Evolutionary conservation across 495 filamentous ascomycete species (phyloP), one percentile per base, ranked within the genome.

Genomic region (Platismatia glauca): DNA sequence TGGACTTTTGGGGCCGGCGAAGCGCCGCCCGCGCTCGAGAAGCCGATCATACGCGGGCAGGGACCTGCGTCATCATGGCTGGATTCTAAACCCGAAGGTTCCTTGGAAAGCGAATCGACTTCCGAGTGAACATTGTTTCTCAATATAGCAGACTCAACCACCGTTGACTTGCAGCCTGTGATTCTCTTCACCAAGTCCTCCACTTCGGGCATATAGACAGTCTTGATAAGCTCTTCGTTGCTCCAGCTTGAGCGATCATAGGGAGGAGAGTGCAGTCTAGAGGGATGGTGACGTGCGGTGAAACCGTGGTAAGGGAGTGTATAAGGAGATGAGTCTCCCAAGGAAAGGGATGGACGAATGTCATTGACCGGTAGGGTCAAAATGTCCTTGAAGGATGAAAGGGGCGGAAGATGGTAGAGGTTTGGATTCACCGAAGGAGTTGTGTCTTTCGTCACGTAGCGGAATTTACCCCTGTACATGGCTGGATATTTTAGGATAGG

Each of bases 131-230:
- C 15, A 7, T 18, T 4, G 35, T 12, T 38, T 34, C 56, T 15
- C 34, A 58, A 9, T 34, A 58, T 13, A 2, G 24, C 31, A 41
- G 22, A 34, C 27, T 58, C 56, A 16, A 38, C 35, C 18, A 58
- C 35, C 56, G 38, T 37, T 58, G 35, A 37, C 35, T 39, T 43
- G 31, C 31, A 34, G 24, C 56, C 56, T 22, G 56, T 58, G 31
- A 58, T 29, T 38, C 22, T 3, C 35, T 58, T 58, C 56, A 58
- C 31, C 56, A 58, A 16, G 15, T 58, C 56, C 18, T 39, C 56
- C 34, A 58, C 56, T 58, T 58, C 56, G 31, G 56, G 31, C 31
- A 58, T 38, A 24, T 58, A 58, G 16, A 58, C 35, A 13, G 41
- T 43, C 24, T 41, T 34, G 18, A 58, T 37, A 41, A 58, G 11